Evolutionary conservation across 1,139 yeast species (phyloP), one percentile per base, ranked within the genome.

Genomic region (Suhomyces terraborum): DNA sequence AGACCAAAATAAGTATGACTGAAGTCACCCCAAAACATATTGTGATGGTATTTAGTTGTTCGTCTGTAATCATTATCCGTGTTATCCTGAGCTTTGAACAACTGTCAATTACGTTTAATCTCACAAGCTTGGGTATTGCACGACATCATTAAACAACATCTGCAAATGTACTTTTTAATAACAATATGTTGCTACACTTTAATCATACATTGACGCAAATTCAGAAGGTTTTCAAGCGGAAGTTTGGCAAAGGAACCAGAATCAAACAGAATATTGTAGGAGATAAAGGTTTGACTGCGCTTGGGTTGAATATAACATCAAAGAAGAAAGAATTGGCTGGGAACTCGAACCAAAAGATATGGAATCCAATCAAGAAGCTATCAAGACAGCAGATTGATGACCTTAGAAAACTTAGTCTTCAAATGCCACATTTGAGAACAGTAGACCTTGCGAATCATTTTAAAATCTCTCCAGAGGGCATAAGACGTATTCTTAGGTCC

Each of bases 391-490:
- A 85, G 13, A 86, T 89, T 75, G 80, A 76, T 16, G 82, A 81
- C 40, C 73, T 91, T 5, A 66, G 87, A 40, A 59, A 69, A 8
- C 56, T 89, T 32, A 82, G 80, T 49, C 63, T 64, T 21, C 67
- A 69, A 39, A 62, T 75, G 51, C 96, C 96, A 0, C 73, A 77
- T 21, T 51, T 87, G 43, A 76, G 75, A 8, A 75, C 84, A 1
- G 66, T 72, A 2, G 84, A 82, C 36, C 62, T 91, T 13, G 84
- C 93, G 0, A 68, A 73, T 26, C 75, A 77, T 55, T 89, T 84
- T 61, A 69, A 75, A 41, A 74, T 88, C 3, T 84, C 95, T 1
- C 94, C 95, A 0, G 95, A 89, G 51, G 88, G 94, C 0, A 77
- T 89, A 1, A 67, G 96, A 43, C 73, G 96, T 47, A 88, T 91